Percentiles rank a stretch among this genome's conserved stretches.
Conservation (phyloP, 164 flowering plant genomes). For the Akebia trifoliata region DNA sequence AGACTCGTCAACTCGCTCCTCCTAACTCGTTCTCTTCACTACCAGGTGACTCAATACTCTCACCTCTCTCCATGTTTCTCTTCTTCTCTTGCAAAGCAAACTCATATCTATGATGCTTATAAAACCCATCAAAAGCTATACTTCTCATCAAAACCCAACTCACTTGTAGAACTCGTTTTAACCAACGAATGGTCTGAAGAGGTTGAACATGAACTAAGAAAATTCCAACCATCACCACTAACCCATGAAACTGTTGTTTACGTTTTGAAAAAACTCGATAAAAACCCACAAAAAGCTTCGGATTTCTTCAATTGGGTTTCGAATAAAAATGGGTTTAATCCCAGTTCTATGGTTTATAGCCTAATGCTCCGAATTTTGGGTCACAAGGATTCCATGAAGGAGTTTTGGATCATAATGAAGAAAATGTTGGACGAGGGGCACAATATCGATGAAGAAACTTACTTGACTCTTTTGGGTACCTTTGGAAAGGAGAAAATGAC, state of each 20-base stretch:
- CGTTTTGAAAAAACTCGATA: slow-evolving; percentile 52
- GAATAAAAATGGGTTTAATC: slow-evolving; percentile 35
- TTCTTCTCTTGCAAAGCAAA: slow-evolving; percentile 9
- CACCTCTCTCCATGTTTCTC: slow-evolving; percentile 15
- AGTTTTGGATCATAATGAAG: slow-evolving; percentile 53
- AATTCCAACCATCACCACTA: not conserved
- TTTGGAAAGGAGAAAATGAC: slow-evolving; percentile 41
- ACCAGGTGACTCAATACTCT: slow-evolving; percentile 43
- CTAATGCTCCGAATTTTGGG: slow-evolving; percentile 52
- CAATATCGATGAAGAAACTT: slow-evolving; percentile 54
- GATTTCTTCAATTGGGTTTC: slow-evolving; percentile 59
- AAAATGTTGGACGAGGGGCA: slow-evolving; percentile 63
- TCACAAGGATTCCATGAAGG: slow-evolving; percentile 41
- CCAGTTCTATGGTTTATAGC: slow-evolving; percentile 46
- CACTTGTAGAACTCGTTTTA: not conserved
- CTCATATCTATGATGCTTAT: slow-evolving; percentile 11
- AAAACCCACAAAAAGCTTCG: slow-evolving; percentile 43
- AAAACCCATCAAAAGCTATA: slow-evolving; percentile 21
- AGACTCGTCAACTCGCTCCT: slow-evolving; percentile 33
- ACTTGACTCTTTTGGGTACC: slow-evolving; percentile 25
- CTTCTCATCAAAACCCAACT: slow-evolving; percentile 16
- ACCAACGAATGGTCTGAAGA: not conserved
- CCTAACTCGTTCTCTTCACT: slow-evolving; percentile 21
- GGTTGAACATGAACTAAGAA: not conserved
- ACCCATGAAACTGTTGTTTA: slow-evolving; percentile 62